Conservation (phyloP, 2,329 filamentous ascomycete species). For the Scedosporium aurantiacum region DNA sequence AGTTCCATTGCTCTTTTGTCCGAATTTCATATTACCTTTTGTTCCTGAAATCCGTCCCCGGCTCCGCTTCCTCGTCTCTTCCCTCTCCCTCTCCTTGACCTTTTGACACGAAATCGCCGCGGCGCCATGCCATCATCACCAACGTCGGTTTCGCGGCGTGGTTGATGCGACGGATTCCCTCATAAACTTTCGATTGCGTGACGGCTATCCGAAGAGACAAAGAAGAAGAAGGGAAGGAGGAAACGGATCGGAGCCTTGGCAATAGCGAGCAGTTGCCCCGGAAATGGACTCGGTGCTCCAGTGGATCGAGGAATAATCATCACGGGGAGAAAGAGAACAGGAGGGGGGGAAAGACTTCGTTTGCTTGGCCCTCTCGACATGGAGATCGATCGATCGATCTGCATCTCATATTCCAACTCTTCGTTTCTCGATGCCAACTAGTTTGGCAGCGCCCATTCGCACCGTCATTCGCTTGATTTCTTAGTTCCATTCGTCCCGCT, state of each 20-base stretch:
- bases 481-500: background rate
- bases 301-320: background rate
- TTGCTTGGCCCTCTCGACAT: background rate
- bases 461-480: slow-evolving; percentile 2
- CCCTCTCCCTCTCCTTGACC: background rate
- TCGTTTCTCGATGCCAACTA: slow-evolving; percentile 1
- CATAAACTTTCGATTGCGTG: background rate
- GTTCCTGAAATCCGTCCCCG: background rate
- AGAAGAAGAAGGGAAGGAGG: background rate
- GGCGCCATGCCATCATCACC: slow-evolving; percentile 7
- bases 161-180: slow-evolving; percentile 3
- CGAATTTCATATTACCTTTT: background rate
- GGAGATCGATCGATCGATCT: background rate
- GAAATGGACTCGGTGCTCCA: background rate
- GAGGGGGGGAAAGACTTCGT: background rate
- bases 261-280: background rate
- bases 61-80: background rate
- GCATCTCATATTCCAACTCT: background rate
- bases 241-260: background rate
- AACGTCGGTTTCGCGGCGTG: slow-evolving; percentile 6
- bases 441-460: background rate
- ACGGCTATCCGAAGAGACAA: background rate
- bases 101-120: background rate
- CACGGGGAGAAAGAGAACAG: background rate
- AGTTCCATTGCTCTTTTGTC: background rate